Conservation (phyloP, 495 filamentous ascomycete species). For the Trypethelium eluteriae region DNA sequence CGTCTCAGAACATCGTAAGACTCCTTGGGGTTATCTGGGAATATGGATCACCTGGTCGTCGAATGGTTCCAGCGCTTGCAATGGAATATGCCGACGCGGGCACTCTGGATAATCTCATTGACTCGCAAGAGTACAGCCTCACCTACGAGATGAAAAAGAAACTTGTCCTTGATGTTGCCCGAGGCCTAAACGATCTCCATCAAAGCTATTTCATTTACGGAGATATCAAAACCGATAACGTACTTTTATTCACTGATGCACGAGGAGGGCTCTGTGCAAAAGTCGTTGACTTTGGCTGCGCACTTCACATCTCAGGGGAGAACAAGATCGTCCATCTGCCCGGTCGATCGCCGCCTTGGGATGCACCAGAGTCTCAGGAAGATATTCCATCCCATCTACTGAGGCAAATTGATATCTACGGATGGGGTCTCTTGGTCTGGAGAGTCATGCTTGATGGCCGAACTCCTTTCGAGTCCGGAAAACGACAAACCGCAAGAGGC, state of each 20-base stretch:
- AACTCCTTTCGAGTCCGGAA: not conserved
- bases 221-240: not conserved
- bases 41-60: not conserved
- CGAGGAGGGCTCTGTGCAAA: not conserved
- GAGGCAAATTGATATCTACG: not conserved
- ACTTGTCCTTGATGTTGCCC: not conserved
- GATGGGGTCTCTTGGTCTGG: conserved; percentile 1
- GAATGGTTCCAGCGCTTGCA: not conserved
- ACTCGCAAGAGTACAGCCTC: not conserved
- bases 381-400: not conserved
- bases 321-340: not conserved
- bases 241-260: not conserved
- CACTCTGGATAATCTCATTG: not conserved
- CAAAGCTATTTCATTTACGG: not conserved
- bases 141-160: not conserved
- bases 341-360: not conserved
- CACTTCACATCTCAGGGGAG: not conserved
- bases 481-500: not conserved
- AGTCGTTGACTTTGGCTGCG: not conserved
- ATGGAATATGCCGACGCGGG: not conserved
- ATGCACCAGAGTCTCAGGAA: not conserved
- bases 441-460: not conserved
- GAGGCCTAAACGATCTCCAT: not conserved
- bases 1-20: not conserved
- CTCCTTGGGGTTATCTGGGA: not conserved